Evolutionary conservation across 108 stramenopile species (phyloP), one percentile per base, ranked within the genome.

Genomic region (Seminavis robusta): DNA sequence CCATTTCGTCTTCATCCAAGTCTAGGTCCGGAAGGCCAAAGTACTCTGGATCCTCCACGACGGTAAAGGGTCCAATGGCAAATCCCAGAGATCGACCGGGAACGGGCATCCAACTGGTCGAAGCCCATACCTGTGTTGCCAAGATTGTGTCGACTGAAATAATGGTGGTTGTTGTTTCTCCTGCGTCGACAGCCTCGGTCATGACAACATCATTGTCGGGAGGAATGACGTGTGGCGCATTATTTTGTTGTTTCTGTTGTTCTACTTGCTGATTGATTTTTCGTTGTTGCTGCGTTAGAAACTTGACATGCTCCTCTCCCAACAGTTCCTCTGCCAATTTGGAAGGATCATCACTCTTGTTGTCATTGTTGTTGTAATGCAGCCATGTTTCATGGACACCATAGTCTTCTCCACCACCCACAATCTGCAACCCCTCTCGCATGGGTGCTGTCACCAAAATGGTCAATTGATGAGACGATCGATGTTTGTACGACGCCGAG

Each of bases 21-120:
- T 83, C 81, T 13, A 73, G 74, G 9, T 79, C 75, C 7, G 30
- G 56, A 37, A 55, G 30, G 17, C 53, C 55, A 65, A 83, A 87
- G 56, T 87, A 93, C 59, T 93, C 92, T 8, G 92, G 86, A 76
- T 93, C 92, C 23, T 79, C 81, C 17, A 93, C 21, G 11, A 69
- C 53, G 3, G 70, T 61, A 59, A 93, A 93, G 1, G 92, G 92
- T 38, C 92, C 92, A 19, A 88, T 61, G 23, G 86, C 88, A 77
- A 89, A 93, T 6, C 92, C 92, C 9, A 87, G 54, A 17, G 88
- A 86, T 24, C 92, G 67, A 3, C 81, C 68, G 21, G 92, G 77
- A 54, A 74, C 67, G 0, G 88, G 92, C 15, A 81, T 59, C 92
- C 92, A 93, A 33, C 66, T 76, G 25, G 68, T 37, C 0, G 92